A percentile compares a stretch with the other conserved stretches of the same genome.
Evolutionary conservation across 1,284 basidiomycete species (phyloP).

Genomic region (Sanghuangporus sanghuang): DNA sequence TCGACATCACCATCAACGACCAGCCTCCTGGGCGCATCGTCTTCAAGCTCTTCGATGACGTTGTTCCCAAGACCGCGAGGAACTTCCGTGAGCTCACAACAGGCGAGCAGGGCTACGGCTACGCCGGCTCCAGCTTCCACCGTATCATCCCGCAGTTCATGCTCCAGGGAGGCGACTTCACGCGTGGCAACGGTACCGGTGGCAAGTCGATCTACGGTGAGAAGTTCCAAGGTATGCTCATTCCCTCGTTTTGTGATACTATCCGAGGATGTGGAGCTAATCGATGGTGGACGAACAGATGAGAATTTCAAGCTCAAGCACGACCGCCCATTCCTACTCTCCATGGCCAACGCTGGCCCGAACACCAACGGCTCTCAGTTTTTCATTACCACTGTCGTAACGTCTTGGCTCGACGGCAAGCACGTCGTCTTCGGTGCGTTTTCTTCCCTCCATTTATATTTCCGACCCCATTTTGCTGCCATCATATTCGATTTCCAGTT

Average conservation of each 20-base stretch:
- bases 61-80: conserved; percentile 67
- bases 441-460: neutral
- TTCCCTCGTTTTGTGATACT: neutral
- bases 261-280: neutral
- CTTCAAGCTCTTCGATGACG: conserved; percentile 66
- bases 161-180: conserved; percentile 82
- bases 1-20: conserved; percentile 75
- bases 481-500: neutral
- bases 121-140: conserved; percentile 72
- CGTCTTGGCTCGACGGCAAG: conserved; percentile 73
- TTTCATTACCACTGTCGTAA: conserved; percentile 84
- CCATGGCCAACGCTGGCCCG: conserved; percentile 83
- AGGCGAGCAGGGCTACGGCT: conserved; percentile 74
- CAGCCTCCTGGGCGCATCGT: conserved; percentile 69
- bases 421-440: conserved; percentile 74
- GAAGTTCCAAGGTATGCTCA: conserved; percentile 57
- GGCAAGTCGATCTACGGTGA: conserved; percentile 89
- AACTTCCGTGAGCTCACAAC: conserved; percentile 80
- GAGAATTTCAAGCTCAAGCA: conserved; percentile 87
- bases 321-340: conserved; percentile 75
- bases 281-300: conserved; percentile 39
- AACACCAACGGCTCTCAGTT: conserved; percentile 78
- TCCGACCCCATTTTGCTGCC: neutral
- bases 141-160: conserved; percentile 86
- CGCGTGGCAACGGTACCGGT: conserved; percentile 75